Evolutionary conservation across 2,329 filamentous ascomycete genomes (phyloP), one percentile per base, ranked within the genome.

Genomic region (Macrophomina tecta): DNA sequence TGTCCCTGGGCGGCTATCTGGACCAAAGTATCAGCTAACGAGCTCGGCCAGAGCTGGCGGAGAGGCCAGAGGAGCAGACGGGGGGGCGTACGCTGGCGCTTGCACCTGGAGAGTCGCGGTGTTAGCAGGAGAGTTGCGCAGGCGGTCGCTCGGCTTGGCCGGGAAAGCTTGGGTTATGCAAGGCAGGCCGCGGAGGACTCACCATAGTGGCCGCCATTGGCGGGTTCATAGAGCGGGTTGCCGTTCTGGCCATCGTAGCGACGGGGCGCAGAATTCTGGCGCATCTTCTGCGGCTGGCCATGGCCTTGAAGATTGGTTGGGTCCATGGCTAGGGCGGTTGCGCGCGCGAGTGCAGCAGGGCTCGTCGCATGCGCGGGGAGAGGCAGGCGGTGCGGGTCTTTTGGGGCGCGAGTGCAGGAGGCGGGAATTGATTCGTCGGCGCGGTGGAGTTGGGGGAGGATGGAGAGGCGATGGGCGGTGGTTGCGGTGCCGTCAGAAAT

Each of bases 1-100:
- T 92, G 95, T 67, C 93, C 93, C 81, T 93, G 90, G 52, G 90
- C 89, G 58, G 94, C 92, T 72, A 97, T 90, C 91, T 95, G 79
- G 75, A 83, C 72, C 73, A 71, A 73, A 75, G 46, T 71, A 69
- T 79, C 74, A 78, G 75, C 69, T 68, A 63, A 60, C 65, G 68
- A 36, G 66, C 38, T 40, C 66, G 65, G 66, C 32, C 65, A 48
- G 49, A 68, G 40, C 58, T 67, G 40, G 11, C 38, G 42, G 45
- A 36, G 46, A 36, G 36, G 16, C 45, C 32, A 48, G 52, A 56
- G 51, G 18, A 68, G 68, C 67, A 68, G 70, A 67, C 34, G 72
- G 67, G 69, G 23, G 61, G 67, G 84, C 86, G 73, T 88, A 91
- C 89, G 78, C 86, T 82, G 73, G 88, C 88, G 74, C 89, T 90